These are phyloP conservation scores for Ganoderma leucocontextum DNA, from an alignment of 1,284 basidiomycete genomes.

Conservation along the genomic window DNA sequence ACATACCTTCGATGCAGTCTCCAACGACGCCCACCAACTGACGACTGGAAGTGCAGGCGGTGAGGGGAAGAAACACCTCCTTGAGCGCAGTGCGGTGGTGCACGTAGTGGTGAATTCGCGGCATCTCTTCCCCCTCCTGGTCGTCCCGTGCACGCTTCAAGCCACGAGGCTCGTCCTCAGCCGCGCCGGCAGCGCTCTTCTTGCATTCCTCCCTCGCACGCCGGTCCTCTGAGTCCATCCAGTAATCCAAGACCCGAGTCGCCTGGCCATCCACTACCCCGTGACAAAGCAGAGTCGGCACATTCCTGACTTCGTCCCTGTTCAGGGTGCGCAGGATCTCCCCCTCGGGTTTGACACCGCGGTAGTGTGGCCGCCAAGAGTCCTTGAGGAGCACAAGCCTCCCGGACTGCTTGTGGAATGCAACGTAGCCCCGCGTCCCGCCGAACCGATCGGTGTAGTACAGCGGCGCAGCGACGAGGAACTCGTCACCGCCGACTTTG, in stretches of 20 bases:
- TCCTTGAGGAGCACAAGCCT: constrained; percentile 22
- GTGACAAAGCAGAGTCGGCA: constrained; percentile 14
- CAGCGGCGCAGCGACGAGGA: constrained; percentile 15
- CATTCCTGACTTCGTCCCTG: background rate
- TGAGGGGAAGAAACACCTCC: constrained; percentile 7
- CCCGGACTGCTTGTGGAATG: background rate
- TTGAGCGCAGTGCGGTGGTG: too few species aligned
- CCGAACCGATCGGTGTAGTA: constrained; percentile 4
- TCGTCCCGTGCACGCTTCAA: too few species aligned
- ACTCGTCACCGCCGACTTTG: background rate
- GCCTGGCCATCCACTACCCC: constrained; percentile 1
- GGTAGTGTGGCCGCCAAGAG: constrained; percentile 14
- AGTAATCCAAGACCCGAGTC: background rate
- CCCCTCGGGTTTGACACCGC: constrained; percentile 6
- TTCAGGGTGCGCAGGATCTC: constrained; percentile 9
- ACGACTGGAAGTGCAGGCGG: background rate
- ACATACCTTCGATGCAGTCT: constrained; percentile 6
- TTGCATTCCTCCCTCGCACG: background rate
- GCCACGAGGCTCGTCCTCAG: too few species aligned
- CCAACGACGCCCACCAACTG: constrained; percentile 3
- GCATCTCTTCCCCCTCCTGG: too few species aligned
- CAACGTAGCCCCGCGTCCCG: constrained; percentile 17
- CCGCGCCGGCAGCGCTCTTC: too few species aligned
- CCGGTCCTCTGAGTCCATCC: background rate
- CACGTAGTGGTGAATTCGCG: too few species aligned